Base-by-base conservation (phyloP, 257 asterid species). In the Rubia yunnanensis region DNA sequence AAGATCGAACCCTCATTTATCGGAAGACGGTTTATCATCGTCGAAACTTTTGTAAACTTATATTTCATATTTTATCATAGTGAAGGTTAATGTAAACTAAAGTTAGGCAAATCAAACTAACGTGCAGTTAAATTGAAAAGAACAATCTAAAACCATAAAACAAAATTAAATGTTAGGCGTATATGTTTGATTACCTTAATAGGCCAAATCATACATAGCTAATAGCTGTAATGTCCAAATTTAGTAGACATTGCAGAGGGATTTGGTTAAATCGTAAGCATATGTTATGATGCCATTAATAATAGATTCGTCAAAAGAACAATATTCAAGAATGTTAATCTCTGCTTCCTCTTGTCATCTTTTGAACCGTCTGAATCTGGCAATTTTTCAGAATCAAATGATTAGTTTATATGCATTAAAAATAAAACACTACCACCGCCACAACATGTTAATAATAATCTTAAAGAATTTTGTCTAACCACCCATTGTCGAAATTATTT, bases 361-460 rank as follows among this genome's bases (percentile, higher is more conserved):
- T 59, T 22, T 27, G 68, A 15, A 67, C 38, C 62, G 32, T 27
- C 69, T 38, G 60, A 38, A 63, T 70, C 58, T 63, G 48, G 17
- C 59, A 44, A 44, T 26, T 69, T 60, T 23, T 13, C 9, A 27
- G 5, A 4, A 34, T 49, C 44, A 10, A 63, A 48, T 13, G 35
- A 60, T 46, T 32, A 63, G 10, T 32, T 26, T 50, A 7, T 10
- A 24, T n/a, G 8, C 7, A n/a, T 49, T 27, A 50, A 17, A 60
- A 7, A 58, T 5, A 26, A 48, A 46, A 23, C 10, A 34, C 1
- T 2, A 18, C 63, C 50, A 46, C 66, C 49, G 41, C 65, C 55
- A 41, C 30, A 54, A 4, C 30, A 22, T 10, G 60, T 11, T 54
- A 18, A 55, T 55, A 6, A 10, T 23, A 9, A 39, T 46, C 65